A percentile compares a stretch with the other conserved stretches of the same genome.
phyloP scores from a whole-genome alignment of 2,329 filamentous ascomycete species.

The Fusarium sp. region DNA sequence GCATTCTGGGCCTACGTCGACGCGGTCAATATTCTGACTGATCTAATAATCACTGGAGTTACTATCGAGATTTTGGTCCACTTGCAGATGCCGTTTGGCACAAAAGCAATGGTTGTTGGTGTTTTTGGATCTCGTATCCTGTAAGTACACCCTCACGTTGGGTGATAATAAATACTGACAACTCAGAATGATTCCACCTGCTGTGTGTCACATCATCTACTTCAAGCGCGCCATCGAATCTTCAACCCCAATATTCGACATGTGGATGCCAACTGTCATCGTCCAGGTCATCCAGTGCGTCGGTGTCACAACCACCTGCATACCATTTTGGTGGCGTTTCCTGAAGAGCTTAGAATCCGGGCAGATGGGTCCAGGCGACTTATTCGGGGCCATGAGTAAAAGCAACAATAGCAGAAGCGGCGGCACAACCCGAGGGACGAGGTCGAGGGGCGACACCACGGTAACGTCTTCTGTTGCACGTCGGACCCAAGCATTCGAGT shows the following conservation, averaged over 20 bases:
- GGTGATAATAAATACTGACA: not conserved
- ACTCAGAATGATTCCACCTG: conserved; percentile 8
- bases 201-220: conserved; percentile 16
- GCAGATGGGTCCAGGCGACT: conserved; percentile 14
- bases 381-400: conserved; percentile 6
- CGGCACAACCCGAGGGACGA: not conserved
- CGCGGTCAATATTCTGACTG: not conserved
- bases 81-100: conserved; percentile 15
- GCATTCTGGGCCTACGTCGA: conserved; percentile 20
- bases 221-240: conserved; percentile 4
- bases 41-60: not conserved
- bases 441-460: conserved; percentile 3
- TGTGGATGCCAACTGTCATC: conserved; percentile 21
- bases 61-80: not conserved
- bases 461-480: conserved; percentile 3
- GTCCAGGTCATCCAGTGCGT: conserved; percentile 18
- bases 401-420: conserved; percentile 22
- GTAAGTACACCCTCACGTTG: not conserved
- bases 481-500: conserved; percentile 13
- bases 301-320: conserved; percentile 18
- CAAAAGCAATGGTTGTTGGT: conserved; percentile 10
- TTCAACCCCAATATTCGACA: conserved; percentile 1
- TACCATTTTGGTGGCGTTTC: conserved; percentile 26
- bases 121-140: conserved; percentile 19
- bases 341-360: conserved; percentile 22